These are phyloP conservation scores for Trametes maxima DNA, from an alignment of 768 basidiomycete species.

Conservation along the genomic window DNA sequence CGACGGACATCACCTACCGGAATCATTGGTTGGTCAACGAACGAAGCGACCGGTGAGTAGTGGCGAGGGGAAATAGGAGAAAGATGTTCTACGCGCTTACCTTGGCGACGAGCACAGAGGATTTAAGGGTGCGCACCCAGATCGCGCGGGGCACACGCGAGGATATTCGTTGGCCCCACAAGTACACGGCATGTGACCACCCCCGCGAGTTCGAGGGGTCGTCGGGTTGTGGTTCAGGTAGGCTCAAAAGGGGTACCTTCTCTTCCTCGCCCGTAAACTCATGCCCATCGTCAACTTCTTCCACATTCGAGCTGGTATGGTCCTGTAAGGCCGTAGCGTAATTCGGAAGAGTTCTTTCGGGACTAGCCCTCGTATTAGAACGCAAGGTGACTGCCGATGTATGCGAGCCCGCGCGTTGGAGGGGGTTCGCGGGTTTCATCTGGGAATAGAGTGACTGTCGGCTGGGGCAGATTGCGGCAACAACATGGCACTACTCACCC, in stretches of 20 bases:
- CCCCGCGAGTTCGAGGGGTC: background rate
- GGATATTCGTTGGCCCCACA: constrained; percentile 10
- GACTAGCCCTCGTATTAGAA: constrained; percentile 3
- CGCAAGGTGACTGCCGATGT: constrained; percentile 10
- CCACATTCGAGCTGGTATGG: constrained; percentile 7
- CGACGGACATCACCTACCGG: constrained; percentile 26
- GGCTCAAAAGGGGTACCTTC: background rate
- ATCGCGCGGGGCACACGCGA: constrained; percentile 24
- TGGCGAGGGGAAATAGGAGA: background rate
- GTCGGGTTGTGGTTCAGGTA: background rate
- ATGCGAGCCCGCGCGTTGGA: background rate
- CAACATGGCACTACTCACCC: constrained; percentile 47
- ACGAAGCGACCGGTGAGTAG: background rate
- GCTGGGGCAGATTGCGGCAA: too few relatives aligned
- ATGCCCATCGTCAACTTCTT: constrained; percentile 9
- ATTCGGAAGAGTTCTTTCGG: background rate
- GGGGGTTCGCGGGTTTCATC: constrained; percentile 8
- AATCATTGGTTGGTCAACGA: background rate
- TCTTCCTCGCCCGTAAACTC: background rate
- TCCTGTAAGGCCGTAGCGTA: constrained; percentile 1
- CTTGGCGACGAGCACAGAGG: constrained; percentile 40
- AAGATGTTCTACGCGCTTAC: constrained; percentile 23
- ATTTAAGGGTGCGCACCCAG: constrained; percentile 37
- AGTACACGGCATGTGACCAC: background rate
- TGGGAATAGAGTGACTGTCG: background rate